Conservation (phyloP, 169 alveolate genomes). For the Plasmodium gonderi region DNA sequence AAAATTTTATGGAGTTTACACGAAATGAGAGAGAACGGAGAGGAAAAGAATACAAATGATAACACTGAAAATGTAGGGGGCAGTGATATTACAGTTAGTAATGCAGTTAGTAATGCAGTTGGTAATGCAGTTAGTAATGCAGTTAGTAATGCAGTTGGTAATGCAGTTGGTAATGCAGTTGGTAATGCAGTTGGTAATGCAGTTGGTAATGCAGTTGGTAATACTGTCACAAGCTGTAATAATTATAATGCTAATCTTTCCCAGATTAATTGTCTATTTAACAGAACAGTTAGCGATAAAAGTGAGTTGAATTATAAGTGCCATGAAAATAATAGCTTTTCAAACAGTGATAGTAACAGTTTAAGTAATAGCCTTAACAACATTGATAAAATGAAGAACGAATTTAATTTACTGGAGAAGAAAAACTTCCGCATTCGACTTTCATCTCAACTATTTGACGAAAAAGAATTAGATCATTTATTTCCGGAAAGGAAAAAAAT, state of each 20-base stretch:
- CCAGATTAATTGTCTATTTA: background rate
- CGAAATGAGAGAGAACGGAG: background rate
- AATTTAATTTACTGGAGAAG: slow-evolving; percentile 20
- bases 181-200: background rate
- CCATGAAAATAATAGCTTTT: background rate
- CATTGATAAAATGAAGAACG: slow-evolving; percentile 18
- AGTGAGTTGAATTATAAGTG: background rate
- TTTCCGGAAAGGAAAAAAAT: slow-evolving; percentile 5
- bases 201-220: background rate
- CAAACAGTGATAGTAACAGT: no score
- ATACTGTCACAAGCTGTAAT: background rate
- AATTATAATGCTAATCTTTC: background rate
- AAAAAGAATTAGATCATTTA: slow-evolving; percentile 23
- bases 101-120: background rate
- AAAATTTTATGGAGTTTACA: slow-evolving; percentile 23
- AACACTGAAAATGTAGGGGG: background rate
- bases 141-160: background rate
- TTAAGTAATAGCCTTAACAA: no score
- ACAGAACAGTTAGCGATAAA: background rate
- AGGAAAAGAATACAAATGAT: background rate
- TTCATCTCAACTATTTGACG: slow-evolving; percentile 57
- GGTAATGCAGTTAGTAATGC: background rate
- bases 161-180: background rate
- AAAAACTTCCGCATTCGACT: slow-evolving; percentile 69
- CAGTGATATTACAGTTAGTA: background rate